Conservation (phyloP, 1,284 basidiomycete genomes). For the Cryptococcus maquisensis region DNA sequence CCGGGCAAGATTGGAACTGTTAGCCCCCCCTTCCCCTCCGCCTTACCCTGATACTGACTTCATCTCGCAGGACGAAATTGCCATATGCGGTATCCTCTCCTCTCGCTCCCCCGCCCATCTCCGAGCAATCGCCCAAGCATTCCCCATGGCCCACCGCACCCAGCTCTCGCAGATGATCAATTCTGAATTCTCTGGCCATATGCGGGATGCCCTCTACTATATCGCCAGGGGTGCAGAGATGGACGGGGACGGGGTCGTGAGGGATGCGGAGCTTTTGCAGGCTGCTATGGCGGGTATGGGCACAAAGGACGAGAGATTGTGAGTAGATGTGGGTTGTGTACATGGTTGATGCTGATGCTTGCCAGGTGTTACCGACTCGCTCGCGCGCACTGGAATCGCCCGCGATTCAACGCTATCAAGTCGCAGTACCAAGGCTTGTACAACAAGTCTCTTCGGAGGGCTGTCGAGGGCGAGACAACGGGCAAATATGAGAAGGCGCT, state of each 20-base stretch:
- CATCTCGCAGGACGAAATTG: slow-evolving; percentile 44
- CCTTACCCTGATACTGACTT: not conserved
- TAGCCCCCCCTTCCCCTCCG: slow-evolving; percentile 8
- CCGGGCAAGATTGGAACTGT: slow-evolving; percentile 48
- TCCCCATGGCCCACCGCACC: slow-evolving; percentile 36
- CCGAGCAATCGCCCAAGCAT: slow-evolving; percentile 41
- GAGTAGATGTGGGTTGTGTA: slow-evolving; percentile 8
- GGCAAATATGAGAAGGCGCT: slow-evolving; percentile 46
- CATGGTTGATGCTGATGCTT: not conserved
- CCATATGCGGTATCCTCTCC: slow-evolving; percentile 46
- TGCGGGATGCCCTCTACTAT: slow-evolving; percentile 43
- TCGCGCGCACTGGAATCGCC: slow-evolving; percentile 47
- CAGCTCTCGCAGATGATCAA: slow-evolving; percentile 41
- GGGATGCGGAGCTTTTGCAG: slow-evolving; percentile 44
- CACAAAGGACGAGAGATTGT: slow-evolving; percentile 49
- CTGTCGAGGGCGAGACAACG: slow-evolving; percentile 47
- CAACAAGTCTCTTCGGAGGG: slow-evolving; percentile 27
- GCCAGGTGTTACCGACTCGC: slow-evolving; percentile 43
- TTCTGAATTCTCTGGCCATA: slow-evolving; percentile 50
- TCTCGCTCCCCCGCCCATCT: slow-evolving; percentile 46
- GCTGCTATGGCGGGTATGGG: slow-evolving; percentile 46
- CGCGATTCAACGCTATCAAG: slow-evolving; percentile 46
- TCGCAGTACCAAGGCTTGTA: slow-evolving; percentile 40
- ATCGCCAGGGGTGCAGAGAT: slow-evolving; percentile 41
- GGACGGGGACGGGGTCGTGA: slow-evolving; percentile 43